Evolutionary conservation across 768 basidiomycete genomes (phyloP), one percentile per base, ranked within the genome.

Genomic region (Lentinus brumalis): DNA sequence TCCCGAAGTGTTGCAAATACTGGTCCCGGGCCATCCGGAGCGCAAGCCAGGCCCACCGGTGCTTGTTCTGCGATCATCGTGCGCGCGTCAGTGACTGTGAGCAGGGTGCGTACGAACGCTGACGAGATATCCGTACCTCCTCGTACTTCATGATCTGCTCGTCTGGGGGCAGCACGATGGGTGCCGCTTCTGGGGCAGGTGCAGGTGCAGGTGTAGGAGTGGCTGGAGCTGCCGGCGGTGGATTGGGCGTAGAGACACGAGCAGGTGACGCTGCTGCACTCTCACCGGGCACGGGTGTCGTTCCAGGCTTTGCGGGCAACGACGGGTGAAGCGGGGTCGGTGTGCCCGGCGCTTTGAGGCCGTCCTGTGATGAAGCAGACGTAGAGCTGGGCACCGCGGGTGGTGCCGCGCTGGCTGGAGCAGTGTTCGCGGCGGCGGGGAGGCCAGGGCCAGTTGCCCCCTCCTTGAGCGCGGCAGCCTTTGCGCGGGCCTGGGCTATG

Each of bases 1-100:
- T 88, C n/a, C 86, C 83, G 64, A 94, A 94, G 66, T 91, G 86
- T 62, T 87, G 84, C 42, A 93, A 71, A 71, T 93, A 77, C 60
- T 82, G 81, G 65, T 91, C 86, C 40, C 92, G 87, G 56, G 89
- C 85, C 44, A 84, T 82, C 18, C 92, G 88, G 60, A 94, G 80
- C 8, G 88, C 89, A 16, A 93, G 80, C 92, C 93, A 95, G 5
- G 90, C 78, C 80, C 86, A 85, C 3, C 89, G 83, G 62, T 87
- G 83, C 66, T 92, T 91, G 73, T 85, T 87, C 92, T 93, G 68
- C 18, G 60, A 53, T 39, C 44, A 11, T 30, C 29, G 21, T 11
- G 56, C 54, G 51, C 31, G 11, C 11, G 39, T 52, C 32, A 32
- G 4, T 35, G 6, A 8, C 62, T 47, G 30, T 59, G 53, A 54